These are phyloP conservation scores for Aspergillus felis DNA, from an alignment of 2,329 filamentous ascomycete genomes.

Conservation along the genomic window DNA sequence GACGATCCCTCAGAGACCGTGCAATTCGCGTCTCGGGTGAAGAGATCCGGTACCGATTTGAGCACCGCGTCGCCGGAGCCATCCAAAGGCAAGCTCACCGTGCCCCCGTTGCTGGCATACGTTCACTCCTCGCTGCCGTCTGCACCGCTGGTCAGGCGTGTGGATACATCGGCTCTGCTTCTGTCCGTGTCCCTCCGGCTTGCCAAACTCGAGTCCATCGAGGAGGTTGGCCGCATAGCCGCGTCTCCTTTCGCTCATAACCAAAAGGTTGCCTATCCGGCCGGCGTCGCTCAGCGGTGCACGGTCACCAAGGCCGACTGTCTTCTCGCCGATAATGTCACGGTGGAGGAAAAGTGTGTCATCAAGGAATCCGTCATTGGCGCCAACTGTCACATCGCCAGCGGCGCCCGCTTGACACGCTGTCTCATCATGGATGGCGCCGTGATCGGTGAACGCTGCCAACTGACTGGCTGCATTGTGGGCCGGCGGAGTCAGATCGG, in stretches of 20 bases:
- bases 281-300: constrained; percentile 73
- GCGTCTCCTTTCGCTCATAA: constrained; percentile 72
- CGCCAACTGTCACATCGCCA: constrained; percentile 77
- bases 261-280: constrained; percentile 76
- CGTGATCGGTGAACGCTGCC: constrained; percentile 76
- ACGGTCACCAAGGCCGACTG: constrained; percentile 80
- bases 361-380: constrained; percentile 91
- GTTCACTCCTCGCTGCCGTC: constrained; percentile 57
- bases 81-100: constrained; percentile 34
- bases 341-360: constrained; percentile 81
- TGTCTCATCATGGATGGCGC: constrained; percentile 93
- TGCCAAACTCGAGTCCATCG: constrained; percentile 69
- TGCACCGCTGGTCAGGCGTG: constrained; percentile 72
- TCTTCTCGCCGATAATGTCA: constrained; percentile 83
- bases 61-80: constrained; percentile 1
- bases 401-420: constrained; percentile 79
- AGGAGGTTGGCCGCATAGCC: constrained; percentile 56
- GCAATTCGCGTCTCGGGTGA: constrained; percentile 26
- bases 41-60: constrained; percentile 16
- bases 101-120: constrained; percentile 78
- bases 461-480: constrained; percentile 81
- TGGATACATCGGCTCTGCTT: constrained; percentile 80
- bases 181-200: constrained; percentile 78
- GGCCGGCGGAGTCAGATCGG: constrained; percentile 78
- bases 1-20: constrained; percentile 3